phyloP scores from a whole-genome alignment of 2,329 filamentous ascomycete species.

The Xylariaceae sp. region DNA sequence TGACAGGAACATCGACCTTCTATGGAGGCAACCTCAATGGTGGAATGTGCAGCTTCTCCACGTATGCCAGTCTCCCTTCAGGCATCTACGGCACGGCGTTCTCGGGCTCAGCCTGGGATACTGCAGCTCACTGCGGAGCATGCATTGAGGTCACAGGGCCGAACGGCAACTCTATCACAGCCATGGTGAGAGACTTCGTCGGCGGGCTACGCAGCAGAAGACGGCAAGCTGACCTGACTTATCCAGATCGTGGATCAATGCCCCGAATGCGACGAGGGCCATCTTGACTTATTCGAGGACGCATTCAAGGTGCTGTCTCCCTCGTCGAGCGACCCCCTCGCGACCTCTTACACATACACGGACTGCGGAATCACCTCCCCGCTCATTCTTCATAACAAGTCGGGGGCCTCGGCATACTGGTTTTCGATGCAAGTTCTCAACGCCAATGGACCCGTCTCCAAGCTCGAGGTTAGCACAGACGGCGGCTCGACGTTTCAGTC shows the following conservation, averaged over 20 bases:
- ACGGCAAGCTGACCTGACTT: neutral
- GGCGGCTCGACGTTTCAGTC: conserved; percentile 53
- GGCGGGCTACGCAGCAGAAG: neutral
- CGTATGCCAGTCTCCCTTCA: conserved; percentile 57
- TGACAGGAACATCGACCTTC: conserved; percentile 42
- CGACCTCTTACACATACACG: conserved; percentile 36
- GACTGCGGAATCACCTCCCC: conserved; percentile 37
- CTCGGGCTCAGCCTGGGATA: conserved; percentile 53
- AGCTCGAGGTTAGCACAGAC: conserved; percentile 58
- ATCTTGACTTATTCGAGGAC: conserved; percentile 42
- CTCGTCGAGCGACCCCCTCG: conserved; percentile 32
- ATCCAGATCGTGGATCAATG: conserved; percentile 41
- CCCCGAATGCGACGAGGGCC: conserved; percentile 34
- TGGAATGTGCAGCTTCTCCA: conserved; percentile 60
- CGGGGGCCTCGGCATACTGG: conserved; percentile 39
- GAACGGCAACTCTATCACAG: conserved; percentile 53
- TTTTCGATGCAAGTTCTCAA: conserved; percentile 61
- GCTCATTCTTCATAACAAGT: conserved; percentile 40
- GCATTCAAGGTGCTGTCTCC: conserved; percentile 35
- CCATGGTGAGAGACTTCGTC: conserved; percentile 50
- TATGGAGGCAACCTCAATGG: conserved; percentile 54
- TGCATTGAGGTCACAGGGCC: conserved; percentile 55
- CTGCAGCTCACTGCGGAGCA: conserved; percentile 52
- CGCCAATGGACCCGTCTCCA: conserved; percentile 50
- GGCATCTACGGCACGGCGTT: conserved; percentile 58